Percentiles rank a stretch among this genome's conserved stretches.
Evolutionary conservation across 306 rosid genomes (phyloP).

Genomic region (Cucurbita pepo): DNA sequence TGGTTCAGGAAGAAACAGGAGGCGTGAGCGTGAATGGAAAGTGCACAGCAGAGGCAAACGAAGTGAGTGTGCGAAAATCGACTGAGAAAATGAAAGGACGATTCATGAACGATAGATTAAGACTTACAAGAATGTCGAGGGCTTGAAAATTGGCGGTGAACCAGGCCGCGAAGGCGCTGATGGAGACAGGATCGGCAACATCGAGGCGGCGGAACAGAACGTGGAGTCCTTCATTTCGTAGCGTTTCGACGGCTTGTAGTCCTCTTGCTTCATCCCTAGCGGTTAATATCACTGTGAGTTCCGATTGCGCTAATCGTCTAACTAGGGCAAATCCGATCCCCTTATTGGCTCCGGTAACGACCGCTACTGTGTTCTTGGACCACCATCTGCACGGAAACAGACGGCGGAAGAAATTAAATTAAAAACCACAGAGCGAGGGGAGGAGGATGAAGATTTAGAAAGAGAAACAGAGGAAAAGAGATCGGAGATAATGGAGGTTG

Average conservation of each 20-base stretch:
- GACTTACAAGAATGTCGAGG: conserved; percentile 62
- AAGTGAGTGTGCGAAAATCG: too few relatives aligned
- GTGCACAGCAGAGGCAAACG: neutral
- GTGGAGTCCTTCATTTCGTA: conserved; percentile 25
- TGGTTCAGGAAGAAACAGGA: neutral
- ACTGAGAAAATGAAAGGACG: too few relatives aligned
- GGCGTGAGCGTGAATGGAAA: neutral
- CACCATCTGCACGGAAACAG: conserved; percentile 49
- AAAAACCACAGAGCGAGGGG: too few relatives aligned
- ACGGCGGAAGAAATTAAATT: neutral
- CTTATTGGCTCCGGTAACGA: conserved; percentile 80
- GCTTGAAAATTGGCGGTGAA: conserved; percentile 33
- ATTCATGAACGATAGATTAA: too few relatives aligned
- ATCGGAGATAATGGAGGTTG: neutral
- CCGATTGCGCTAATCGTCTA: conserved; percentile 48
- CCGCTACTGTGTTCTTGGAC: conserved; percentile 55
- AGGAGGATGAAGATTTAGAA: too few relatives aligned
- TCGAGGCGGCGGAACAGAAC: conserved; percentile 42
- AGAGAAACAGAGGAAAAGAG: too few relatives aligned
- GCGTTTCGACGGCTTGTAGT: conserved; percentile 24
- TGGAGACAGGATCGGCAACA: conserved; percentile 53
- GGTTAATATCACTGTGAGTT: conserved; percentile 47
- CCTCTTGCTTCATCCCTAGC: conserved; percentile 57
- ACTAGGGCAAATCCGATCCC: conserved; percentile 78
- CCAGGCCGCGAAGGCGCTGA: conserved; percentile 31